Evolutionary conservation across 768 basidiomycete species (phyloP).

Genomic region (Podaxis sp.): DNA sequence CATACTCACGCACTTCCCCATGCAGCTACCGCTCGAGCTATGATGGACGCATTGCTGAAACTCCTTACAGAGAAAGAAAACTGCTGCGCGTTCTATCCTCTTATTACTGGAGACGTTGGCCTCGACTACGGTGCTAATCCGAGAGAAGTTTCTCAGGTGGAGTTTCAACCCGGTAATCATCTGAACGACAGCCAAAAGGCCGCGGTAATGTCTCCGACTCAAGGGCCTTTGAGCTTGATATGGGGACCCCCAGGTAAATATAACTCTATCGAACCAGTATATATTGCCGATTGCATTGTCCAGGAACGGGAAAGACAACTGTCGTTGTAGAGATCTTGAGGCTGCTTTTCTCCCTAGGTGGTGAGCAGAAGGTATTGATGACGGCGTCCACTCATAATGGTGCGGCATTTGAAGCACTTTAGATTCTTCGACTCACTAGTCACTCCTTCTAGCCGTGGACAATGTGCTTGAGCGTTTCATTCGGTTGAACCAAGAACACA

Average conservation of each 20-base stretch:
- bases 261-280: neutral
- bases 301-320: constrained; percentile 70
- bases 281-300: neutral
- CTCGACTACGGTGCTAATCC: neutral
- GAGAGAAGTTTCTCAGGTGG: neutral
- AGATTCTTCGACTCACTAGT: neutral
- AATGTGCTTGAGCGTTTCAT: constrained; percentile 66
- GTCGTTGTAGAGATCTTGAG: constrained; percentile 60
- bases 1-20: neutral
- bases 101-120: constrained; percentile 35
- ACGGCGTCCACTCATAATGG: constrained; percentile 71
- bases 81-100: constrained; percentile 46
- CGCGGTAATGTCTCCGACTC: constrained; percentile 36
- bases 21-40: constrained; percentile 56
- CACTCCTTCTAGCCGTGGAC: constrained; percentile 52
- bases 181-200: constrained; percentile 53
- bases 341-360: constrained; percentile 23
- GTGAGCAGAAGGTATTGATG: constrained; percentile 53
- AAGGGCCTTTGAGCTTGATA: constrained; percentile 45
- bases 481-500: constrained; percentile 34
- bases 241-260: constrained; percentile 64
- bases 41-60: constrained; percentile 56
- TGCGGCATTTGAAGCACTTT: constrained; percentile 15
- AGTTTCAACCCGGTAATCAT: constrained; percentile 12
- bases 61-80: constrained; percentile 37